Base-by-base conservation (phyloP, 2,329 filamentous ascomycete species). In the Aspergillus glaucus region DNA sequence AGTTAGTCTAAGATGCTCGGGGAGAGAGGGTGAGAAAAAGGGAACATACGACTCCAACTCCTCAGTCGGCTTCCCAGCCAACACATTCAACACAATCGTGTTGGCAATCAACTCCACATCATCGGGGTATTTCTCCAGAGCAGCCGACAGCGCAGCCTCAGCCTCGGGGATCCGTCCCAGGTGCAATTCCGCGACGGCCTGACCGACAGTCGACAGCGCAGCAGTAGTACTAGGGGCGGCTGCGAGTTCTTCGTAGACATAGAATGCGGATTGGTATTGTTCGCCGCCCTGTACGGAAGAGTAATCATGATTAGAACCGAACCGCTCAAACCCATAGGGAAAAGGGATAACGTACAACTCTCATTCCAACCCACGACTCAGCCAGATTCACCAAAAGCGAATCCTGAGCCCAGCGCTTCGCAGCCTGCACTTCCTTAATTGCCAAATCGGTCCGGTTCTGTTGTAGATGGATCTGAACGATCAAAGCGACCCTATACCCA, bases 221-320 rank as follows among this genome's bases (percentile, higher is more conserved):
- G 88, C 88, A 44, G 88, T 84, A 15, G 88, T 90, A 28, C 87
- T 84, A 2, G 90, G 86, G 24, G 88, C 85, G 65, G 95, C 88
- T 4, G 93, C 92, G 44, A 97, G 81, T 71, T 98, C 93, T 72
- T 97, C 92, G 63, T 89, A 97, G 52, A 97, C 92, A 76, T 98
- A 97, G 72, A 95, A 97, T 15, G 92, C 86, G 64, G 93, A 88
- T 65, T 97, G 93, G 72, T 97, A 97, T 68, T 89, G 93, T 60
- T 95, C 90, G 58, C 91, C 91, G 63, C 92, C 92, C 86, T 95
- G 30, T 8, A 34, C 9, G 8, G 34, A 10, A 21, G 9, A 53
- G 4, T n/a, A 52, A n/a, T 28, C 14, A n/a, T 28, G 22, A 6
- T 6, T 26, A n/a, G 22, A n/a, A n/a, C 3, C 10, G 6, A 39